Evolutionary conservation across 2,329 filamentous ascomycete species (phyloP), one percentile per base, ranked within the genome.

Genomic region (Lizonia empirigonia): DNA sequence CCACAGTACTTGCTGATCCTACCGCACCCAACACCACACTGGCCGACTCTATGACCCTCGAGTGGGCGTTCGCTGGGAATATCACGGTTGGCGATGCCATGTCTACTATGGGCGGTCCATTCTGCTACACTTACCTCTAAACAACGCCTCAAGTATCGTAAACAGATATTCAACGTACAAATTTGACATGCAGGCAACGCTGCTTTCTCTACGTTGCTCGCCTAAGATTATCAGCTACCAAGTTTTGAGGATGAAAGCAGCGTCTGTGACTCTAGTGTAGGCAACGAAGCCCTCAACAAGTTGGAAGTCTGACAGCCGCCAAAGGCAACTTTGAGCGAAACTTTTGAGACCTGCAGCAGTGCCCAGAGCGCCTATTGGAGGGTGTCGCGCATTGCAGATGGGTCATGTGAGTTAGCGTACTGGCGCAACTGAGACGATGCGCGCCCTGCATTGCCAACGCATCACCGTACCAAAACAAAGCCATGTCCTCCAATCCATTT

Each of bases 91-190:
- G 58, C 6, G 72, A 77, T 37, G 55, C 76, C 10, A 73, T 79
- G 70, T 77, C 70, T 36, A 78, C 77, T 0, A 70, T 74, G 22
- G 72, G 54, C n/a, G 77, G 77, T 2, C 74, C 73, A n/a, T 78
- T 78, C 55, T 79, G 76, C 59, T 79, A 79, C 53, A 68, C 76
- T 4, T 79, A 79, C 55, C 53, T 69, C 32, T 70, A 59, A 42
- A 53, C 33, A 7, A 5, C n/a, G 9, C 22, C 7, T 16, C 15
- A 22, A 10, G 4, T 22, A 24, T 13, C 49, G 45, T 50, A 52
- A 15, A 55, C 44, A 54, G 19, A 39, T 7, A 19, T 29, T 22
- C 12, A 34, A 22, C 24, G 27, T 39, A 50, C 15, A 41, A 39
- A 20, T 40, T 36, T 7, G 5, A 30, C 13, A 7, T 30, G 24